phyloP scores from a whole-genome alignment of 441 rosid genomes.

The Arabidopsis lyrata region DNA sequence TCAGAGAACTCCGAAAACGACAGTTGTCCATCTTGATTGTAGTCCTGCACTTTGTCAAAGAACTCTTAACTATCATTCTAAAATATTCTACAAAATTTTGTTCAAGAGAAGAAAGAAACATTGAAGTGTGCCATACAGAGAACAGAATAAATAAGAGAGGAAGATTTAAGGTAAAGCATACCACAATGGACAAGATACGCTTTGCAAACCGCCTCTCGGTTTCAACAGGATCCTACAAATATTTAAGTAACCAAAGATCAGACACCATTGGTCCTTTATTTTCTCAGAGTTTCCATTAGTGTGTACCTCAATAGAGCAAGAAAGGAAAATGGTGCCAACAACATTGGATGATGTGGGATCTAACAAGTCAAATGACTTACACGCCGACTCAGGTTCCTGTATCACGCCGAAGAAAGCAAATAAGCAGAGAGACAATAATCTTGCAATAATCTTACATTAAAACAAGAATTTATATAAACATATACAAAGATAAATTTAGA shows the following conservation, averaged over 20 bases:
- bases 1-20: too few species aligned
- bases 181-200: slow-evolving; percentile 88
- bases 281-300: slow-evolving; percentile 2
- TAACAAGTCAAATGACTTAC: slow-evolving; percentile 65
- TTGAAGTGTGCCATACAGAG: too few species aligned
- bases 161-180: slow-evolving; percentile 39
- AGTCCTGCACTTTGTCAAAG: too few species aligned
- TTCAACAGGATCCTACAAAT: slow-evolving; percentile 85
- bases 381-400: slow-evolving; percentile 72
- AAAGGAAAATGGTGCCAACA: slow-evolving; percentile 75
- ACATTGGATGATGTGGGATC: slow-evolving; percentile 73
- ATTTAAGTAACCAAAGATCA: slow-evolving; percentile 40
- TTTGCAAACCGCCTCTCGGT: slow-evolving; percentile 88
- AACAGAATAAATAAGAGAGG: neutral
- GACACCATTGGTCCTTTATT: slow-evolving; percentile 23
- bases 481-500: neutral
- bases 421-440: neutral
- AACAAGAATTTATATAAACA: neutral
- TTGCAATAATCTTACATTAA: neutral
- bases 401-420: neutral
- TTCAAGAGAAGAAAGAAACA: too few species aligned
- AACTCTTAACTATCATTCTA: too few species aligned
- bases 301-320: slow-evolving; percentile 87
- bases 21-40: too few species aligned
- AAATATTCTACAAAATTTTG: too few species aligned